A percentile compares a stretch with the other conserved stretches of the same genome.
These are phyloP conservation scores for Ophiocytium majus DNA, from an alignment of 352 stramenopile species.

Conservation along the genomic window DNA sequence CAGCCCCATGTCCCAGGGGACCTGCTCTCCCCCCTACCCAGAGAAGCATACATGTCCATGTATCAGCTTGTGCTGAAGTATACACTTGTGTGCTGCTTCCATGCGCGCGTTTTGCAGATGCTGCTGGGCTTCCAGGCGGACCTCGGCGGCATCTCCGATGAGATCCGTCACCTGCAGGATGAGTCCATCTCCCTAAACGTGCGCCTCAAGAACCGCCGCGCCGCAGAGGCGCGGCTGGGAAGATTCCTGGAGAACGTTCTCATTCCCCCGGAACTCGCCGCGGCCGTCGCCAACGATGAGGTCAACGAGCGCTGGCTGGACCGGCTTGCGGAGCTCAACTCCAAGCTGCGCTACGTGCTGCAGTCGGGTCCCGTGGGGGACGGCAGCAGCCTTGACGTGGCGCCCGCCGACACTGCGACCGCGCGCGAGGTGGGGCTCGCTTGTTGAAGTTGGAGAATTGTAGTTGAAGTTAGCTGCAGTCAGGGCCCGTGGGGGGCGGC, in stretches of 20 bases:
- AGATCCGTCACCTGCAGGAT: conserved; percentile 92
- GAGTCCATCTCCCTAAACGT: conserved; percentile 60
- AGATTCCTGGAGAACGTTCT: conserved; percentile 91
- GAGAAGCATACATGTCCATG: too few species aligned
- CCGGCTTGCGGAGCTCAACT: conserved; percentile 84
- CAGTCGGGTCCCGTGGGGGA: conserved; percentile 27
- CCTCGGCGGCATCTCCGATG: conserved; percentile 90
- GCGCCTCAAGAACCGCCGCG: conserved; percentile 80
- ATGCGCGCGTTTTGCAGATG: conserved; percentile 70
- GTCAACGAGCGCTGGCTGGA: conserved; percentile 90
- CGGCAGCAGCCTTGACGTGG: conserved; percentile 75
- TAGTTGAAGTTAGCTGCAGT: too few species aligned
- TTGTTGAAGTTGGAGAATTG: too few species aligned
- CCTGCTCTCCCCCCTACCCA: too few species aligned
- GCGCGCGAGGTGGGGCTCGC: conserved; percentile 50
- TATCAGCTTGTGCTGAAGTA: too few species aligned
- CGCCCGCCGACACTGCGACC: conserved; percentile 78
- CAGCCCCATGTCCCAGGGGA: too few species aligned
- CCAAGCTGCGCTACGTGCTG: conserved; percentile 41
- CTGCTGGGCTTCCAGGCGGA: conserved; percentile 96
- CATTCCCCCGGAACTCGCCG: conserved; percentile 85
- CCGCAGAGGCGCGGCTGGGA: conserved; percentile 85
- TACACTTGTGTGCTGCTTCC: too few species aligned
- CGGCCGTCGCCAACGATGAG: conserved; percentile 84
- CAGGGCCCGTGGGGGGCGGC: conserved; percentile 46